These are phyloP conservation scores for Solanum okadae DNA, from an alignment of 257 asterid genomes.

Conservation along the genomic window DNA sequence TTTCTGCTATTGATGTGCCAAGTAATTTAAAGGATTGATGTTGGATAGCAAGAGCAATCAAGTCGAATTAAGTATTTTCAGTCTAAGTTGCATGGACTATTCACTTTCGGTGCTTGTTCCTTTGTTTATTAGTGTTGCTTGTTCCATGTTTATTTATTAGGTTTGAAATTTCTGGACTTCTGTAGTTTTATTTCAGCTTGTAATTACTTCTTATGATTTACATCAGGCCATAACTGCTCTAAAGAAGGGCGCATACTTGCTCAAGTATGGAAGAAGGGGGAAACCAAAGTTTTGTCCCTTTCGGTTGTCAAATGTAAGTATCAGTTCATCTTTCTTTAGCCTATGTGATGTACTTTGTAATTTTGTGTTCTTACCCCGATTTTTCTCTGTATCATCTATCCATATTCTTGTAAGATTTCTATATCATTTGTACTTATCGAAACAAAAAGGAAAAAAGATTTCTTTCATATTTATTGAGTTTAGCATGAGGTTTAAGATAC, in stretches of 20 bases:
- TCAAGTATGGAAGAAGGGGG: constrained; percentile 90
- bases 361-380: constrained; percentile 1
- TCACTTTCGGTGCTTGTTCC: neutral
- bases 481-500: neutral
- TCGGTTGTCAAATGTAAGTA: constrained; percentile 76
- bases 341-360: constrained; percentile 1
- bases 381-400: neutral
- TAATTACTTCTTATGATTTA: constrained; percentile 14
- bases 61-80: neutral
- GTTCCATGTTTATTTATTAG: constrained; percentile 7
- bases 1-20: neutral
- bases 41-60: neutral
- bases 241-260: constrained; percentile 79
- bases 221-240: constrained; percentile 79
- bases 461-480: neutral
- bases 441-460: neutral
- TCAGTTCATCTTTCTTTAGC: neutral
- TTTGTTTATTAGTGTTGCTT: neutral
- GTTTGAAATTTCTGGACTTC: neutral
- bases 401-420: neutral
- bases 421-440: neutral
- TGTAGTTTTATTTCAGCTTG: constrained; percentile 13
- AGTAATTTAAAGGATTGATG: neutral
- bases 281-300: constrained; percentile 93
- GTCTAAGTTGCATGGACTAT: neutral